Evolutionary conservation across 1,284 basidiomycete genomes (phyloP).

Genomic region (Cutaneotrichosporon sp.): DNA sequence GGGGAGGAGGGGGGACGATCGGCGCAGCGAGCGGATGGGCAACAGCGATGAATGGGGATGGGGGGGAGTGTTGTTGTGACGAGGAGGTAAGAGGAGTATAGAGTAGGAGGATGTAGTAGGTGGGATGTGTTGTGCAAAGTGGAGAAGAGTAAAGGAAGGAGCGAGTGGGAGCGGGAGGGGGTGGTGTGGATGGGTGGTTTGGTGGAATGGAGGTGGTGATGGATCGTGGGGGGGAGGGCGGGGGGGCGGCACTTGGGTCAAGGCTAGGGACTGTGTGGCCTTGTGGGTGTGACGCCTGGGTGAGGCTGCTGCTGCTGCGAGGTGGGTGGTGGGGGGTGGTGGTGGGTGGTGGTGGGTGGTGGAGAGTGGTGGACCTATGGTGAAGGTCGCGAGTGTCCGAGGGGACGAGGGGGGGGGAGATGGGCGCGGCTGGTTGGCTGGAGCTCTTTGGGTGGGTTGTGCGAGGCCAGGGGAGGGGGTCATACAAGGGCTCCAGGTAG

Average conservation of each 20-base stretch:
- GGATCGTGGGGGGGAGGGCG: neutral
- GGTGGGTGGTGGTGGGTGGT: neutral
- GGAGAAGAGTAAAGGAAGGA: neutral
- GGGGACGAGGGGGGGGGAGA: too few species aligned
- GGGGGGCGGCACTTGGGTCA: neutral
- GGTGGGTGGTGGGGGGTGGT: neutral
- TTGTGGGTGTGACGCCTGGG: neutral
- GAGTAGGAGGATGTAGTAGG: neutral
- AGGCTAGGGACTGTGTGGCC: too few species aligned
- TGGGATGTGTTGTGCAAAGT: neutral
- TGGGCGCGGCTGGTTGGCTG: too few species aligned
- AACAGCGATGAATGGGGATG: too few species aligned
- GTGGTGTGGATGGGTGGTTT: neutral
- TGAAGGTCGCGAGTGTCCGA: too few species aligned
- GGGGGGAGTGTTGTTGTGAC: neutral
- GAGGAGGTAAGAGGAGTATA: neutral
- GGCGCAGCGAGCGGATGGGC: neutral
- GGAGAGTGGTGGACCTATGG: too few species aligned
- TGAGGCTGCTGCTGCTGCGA: neutral
- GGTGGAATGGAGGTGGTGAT: neutral
- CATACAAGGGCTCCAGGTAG: too few species aligned
- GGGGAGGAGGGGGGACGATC: neutral
- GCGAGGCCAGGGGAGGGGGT: too few species aligned
- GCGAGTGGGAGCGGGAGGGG: neutral
- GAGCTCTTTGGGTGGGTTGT: too few species aligned